Conservation (phyloP, 805 yeast species). For the Isabelozyma gotoi region DNA sequence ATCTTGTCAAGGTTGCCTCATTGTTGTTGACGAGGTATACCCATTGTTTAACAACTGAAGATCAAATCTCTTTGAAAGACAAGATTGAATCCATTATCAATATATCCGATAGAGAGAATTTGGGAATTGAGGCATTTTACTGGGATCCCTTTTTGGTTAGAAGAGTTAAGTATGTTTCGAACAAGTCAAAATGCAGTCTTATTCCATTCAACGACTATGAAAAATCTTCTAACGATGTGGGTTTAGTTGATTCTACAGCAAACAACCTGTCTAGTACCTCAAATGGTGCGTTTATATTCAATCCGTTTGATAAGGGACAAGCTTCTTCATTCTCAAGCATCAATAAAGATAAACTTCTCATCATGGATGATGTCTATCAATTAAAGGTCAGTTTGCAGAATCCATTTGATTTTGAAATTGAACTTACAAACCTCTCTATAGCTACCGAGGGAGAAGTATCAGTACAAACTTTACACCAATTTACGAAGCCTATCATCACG, state of each 20-base stretch:
- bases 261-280: constrained; percentile 7
- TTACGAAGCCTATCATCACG: constrained; percentile 6
- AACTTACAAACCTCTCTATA: constrained; percentile 49
- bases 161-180: constrained; percentile 36
- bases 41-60: constrained; percentile 53
- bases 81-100: constrained; percentile 23
- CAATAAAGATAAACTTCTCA: constrained; percentile 47
- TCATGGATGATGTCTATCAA: constrained; percentile 55
- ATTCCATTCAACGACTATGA: constrained; percentile 36
- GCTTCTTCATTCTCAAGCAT: constrained; percentile 21
- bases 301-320: constrained; percentile 45
- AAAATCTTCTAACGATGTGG: constrained; percentile 9
- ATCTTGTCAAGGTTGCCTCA: constrained; percentile 45
- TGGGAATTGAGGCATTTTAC: constrained; percentile 40
- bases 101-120: constrained; percentile 19
- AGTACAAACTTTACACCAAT: constrained; percentile 26
- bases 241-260: constrained; percentile 7
- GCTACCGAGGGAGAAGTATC: constrained; percentile 25
- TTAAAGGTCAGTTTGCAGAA: constrained; percentile 64
- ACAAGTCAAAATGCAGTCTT: constrained; percentile 32
- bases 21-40: constrained; percentile 56
- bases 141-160: constrained; percentile 77
- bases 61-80: constrained; percentile 49
- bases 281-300: constrained; percentile 36
- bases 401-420: constrained; percentile 76